A percentile compares a stretch with the other conserved stretches of the same genome.
Conservation (phyloP, 768 basidiomycete genomes). For the Lyophyllum shimeji region DNA sequence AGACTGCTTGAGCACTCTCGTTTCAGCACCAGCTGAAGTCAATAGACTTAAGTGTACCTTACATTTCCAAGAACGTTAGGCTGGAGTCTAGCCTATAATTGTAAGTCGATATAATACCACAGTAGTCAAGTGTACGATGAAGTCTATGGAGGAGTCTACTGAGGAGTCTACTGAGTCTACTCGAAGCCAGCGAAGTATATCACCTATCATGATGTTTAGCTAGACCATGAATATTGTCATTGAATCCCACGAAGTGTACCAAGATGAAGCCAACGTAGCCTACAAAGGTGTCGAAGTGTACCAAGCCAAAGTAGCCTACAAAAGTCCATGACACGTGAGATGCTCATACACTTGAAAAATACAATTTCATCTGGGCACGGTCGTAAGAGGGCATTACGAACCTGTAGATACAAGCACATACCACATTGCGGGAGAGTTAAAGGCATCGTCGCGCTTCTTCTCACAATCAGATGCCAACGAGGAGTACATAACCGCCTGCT, state of each 20-base stretch:
- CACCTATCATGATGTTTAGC: not conserved
- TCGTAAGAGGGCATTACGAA: no score
- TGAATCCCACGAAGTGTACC: no score
- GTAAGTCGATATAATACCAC: not conserved
- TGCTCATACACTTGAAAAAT: no score
- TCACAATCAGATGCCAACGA: not conserved
- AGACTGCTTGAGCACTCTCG: not conserved
- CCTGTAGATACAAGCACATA: not conserved
- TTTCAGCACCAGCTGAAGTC: not conserved
- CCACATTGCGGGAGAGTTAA: not conserved
- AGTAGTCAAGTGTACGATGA: not conserved
- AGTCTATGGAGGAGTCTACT: not conserved
- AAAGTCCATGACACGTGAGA: no score
- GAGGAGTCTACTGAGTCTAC: no score
- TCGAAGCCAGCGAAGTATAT: not conserved
- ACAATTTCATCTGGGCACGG: no score
- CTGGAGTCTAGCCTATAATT: not conserved
- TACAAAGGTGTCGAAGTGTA: no score
- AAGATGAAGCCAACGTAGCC: no score
- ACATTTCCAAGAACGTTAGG: not conserved
- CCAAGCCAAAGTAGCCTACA: no score
- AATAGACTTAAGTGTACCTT: not conserved
- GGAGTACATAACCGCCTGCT: not conserved
- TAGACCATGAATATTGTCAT: no score
- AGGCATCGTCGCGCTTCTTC: not conserved